These are phyloP conservation scores for Phtheirospermum japonicum DNA, from an alignment of 257 asterid species.

Conservation along the genomic window DNA sequence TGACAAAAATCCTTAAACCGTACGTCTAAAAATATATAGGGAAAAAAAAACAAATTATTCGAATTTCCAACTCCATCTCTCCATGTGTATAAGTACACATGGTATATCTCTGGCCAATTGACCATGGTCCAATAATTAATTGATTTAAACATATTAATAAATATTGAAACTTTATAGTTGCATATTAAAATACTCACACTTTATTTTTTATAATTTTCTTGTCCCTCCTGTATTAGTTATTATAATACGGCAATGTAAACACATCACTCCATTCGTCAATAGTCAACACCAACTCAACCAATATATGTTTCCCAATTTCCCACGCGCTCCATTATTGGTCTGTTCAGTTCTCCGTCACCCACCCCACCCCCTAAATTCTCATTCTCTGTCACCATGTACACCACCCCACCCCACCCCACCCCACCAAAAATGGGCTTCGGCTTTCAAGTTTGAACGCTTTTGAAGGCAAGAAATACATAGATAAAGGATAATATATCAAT, in stretches of 20 bases:
- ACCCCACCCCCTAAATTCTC: constrained; percentile 26
- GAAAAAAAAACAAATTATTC: too few species aligned
- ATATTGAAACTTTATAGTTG: constrained; percentile 22
- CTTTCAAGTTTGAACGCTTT: constrained; percentile 22
- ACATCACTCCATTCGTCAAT: too few species aligned
- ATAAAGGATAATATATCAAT: neutral
- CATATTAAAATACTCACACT: constrained; percentile 4
- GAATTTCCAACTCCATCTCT: too few species aligned
- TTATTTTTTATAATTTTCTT: neutral
- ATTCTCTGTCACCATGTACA: constrained; percentile 24
- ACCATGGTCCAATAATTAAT: constrained; percentile 14
- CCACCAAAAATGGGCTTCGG: constrained; percentile 10
- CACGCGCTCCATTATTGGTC: constrained; percentile 37
- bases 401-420: too few species aligned
- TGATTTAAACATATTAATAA: constrained; percentile 2
- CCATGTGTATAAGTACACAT: too few species aligned
- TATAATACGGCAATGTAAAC: neutral
- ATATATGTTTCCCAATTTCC: constrained; percentile 23
- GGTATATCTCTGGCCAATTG: neutral
- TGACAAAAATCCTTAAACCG: too few species aligned
- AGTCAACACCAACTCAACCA: constrained; percentile 48
- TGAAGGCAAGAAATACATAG: constrained; percentile 7
- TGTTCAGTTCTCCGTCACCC: constrained; percentile 2
- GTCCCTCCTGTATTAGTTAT: neutral
- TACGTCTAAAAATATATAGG: too few species aligned